Evolutionary conservation across 2,329 filamentous ascomycete species (phyloP), one percentile per base, ranked within the genome.

Genomic region (Claviceps paspali): DNA sequence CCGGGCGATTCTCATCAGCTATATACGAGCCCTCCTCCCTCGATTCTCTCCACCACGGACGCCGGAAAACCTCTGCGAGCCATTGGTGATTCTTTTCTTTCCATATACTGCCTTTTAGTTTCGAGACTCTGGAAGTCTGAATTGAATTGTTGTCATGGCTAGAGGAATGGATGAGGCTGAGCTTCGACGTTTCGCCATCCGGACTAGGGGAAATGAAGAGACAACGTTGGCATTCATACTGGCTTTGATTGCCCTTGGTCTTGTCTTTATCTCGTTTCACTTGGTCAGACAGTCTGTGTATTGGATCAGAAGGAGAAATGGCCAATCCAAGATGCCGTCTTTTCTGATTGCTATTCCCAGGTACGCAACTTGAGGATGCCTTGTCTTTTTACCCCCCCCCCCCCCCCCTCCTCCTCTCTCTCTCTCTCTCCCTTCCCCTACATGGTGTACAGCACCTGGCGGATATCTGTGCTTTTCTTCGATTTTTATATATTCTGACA

Each of bases 211-310:
- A 10, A 44, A 46, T 10, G 29, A 42, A 23, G 8, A 39, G 26
- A 34, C 31, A 12, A 43, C 27, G 1, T 10, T 46, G 23, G 39
- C 18, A 3, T 45, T 45, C n/a, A 35, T 44, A 7, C 12, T 33
- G 11, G 21, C 33, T 3, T 21, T 46, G 15, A 5, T 38, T 11
- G 38, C 14, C 6, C 29, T 45, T 3, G 38, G 36, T 8, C 17
- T 42, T 6, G 24, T 41, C 10, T 43, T 43, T 21, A 23, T 22
- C 4, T 3, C 35, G 3, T 36, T 39, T 12, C 42, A 46, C 29
- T n/a, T 33, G 3, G 2, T 41, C 23, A 38, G 40, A 29, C 36
- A 36, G 21, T 33, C 18, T 6, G 30, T 29, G n/a, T 29, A 33
- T 15, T 29, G 38, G 33, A 5, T 27, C 5, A 18, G 23, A 26